These are phyloP conservation scores for Pyrus betulifolia DNA, from an alignment of 306 rosid genomes.

Conservation along the genomic window DNA sequence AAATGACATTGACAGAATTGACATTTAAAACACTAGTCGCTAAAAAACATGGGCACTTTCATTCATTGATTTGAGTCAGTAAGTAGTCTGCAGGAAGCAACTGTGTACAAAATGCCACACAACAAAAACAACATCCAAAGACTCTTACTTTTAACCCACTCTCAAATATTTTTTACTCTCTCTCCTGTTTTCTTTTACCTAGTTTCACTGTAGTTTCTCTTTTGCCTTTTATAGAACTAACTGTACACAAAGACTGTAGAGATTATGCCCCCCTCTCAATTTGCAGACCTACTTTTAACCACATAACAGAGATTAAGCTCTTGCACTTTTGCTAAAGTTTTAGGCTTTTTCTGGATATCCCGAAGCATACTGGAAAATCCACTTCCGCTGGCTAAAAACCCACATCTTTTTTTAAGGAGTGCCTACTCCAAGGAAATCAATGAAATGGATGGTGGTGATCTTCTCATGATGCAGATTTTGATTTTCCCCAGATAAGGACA, in stretches of 20 bases:
- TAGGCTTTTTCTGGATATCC: not conserved
- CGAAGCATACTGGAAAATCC: not conserved
- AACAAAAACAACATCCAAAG: slow-evolving; percentile 20
- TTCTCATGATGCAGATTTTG: slow-evolving; percentile 24
- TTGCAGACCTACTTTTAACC: not conserved
- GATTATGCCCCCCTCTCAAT: slow-evolving; percentile 5
- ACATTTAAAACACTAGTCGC: slow-evolving; percentile 1
- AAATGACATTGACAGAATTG: slow-evolving; percentile 9
- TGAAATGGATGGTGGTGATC: slow-evolving; percentile 37
- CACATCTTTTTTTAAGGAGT: slow-evolving; percentile 14
- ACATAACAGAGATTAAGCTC: not conserved
- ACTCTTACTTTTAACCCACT: slow-evolving; percentile 12
- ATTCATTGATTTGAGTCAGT: slow-evolving; percentile 11
- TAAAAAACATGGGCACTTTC: slow-evolving; percentile 6
- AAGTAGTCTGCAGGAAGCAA: slow-evolving; percentile 12
- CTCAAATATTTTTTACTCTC: not conserved
- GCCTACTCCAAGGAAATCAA: slow-evolving; percentile 95
- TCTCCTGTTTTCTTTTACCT: not conserved
- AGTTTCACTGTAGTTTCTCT: slow-evolving; percentile 7
- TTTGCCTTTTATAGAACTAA: slow-evolving; percentile 37
- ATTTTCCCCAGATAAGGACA: slow-evolving; percentile 36
- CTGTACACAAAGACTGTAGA: slow-evolving; percentile 45
- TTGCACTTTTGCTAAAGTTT: slow-evolving; percentile 6
- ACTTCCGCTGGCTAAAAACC: not conserved
- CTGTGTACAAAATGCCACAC: slow-evolving; percentile 33